These are phyloP conservation scores for Rachicladosporium sp. DNA, from an alignment of 2,329 filamentous ascomycete species.

Conservation along the genomic window DNA sequence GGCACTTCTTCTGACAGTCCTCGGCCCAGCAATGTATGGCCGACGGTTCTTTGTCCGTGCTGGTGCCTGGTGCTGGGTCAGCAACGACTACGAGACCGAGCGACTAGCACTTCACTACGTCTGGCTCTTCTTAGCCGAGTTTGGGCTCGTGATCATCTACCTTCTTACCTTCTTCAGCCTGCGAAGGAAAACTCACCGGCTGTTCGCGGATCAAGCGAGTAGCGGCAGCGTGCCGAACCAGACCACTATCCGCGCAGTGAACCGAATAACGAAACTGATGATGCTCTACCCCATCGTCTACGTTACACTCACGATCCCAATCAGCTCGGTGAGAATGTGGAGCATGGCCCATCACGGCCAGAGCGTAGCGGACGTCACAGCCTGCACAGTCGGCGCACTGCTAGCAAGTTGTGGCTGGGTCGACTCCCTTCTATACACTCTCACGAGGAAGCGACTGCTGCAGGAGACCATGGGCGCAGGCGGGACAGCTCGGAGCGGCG, in stretches of 20 bases:
- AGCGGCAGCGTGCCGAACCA: constrained; percentile 10
- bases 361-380: constrained; percentile 25
- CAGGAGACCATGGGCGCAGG: constrained; percentile 22
- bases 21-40: constrained; percentile 36
- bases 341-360: constrained; percentile 42
- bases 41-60: constrained; percentile 49
- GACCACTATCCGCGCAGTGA: constrained; percentile 17
- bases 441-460: constrained; percentile 44
- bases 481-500: too few species aligned
- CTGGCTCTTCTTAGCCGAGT: constrained; percentile 49
- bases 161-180: constrained; percentile 22
- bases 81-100: constrained; percentile 39
- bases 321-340: constrained; percentile 52
- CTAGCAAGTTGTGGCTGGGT: constrained; percentile 48
- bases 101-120: constrained; percentile 52
- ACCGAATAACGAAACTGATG: constrained; percentile 44
- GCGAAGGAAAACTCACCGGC: constrained; percentile 14
- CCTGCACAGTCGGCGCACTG: constrained; percentile 42
- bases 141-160: constrained; percentile 41
- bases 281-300: constrained; percentile 58
- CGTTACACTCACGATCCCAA: constrained; percentile 53
- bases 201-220: constrained; percentile 9
- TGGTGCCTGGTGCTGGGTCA: constrained; percentile 58
- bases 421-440: constrained; percentile 46
- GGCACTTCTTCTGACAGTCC: constrained; percentile 43